Percentiles rank a stretch among this genome's conserved stretches.
Evolutionary conservation across 176 grass and related monocot genomes (phyloP).

Genomic region (Zea luxurians): DNA sequence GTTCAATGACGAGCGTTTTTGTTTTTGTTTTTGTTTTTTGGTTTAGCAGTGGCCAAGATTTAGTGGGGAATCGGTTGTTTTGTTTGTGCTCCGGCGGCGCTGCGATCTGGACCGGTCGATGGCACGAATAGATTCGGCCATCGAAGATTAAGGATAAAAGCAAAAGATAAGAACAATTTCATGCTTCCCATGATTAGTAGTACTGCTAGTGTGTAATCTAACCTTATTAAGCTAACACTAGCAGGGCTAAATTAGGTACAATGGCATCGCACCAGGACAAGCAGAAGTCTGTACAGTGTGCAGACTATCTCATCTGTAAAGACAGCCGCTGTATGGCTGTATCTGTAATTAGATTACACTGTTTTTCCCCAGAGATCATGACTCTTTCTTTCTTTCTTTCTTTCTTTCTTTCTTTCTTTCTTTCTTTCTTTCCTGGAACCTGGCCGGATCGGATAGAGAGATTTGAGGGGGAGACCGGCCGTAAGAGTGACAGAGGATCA

Average conservation of each 20-base stretch:
- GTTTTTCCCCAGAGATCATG: not conserved
- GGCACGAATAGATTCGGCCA: too few relatives aligned
- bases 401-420: too few relatives aligned
- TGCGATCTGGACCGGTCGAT: slow-evolving; percentile 31
- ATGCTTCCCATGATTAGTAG: too few relatives aligned
- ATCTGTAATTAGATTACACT: not conserved
- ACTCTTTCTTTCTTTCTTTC: not conserved
- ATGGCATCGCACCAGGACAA: not conserved
- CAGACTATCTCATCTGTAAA: not conserved
- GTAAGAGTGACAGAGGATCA: not conserved
- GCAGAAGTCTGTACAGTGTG: not conserved
- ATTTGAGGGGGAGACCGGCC: not conserved
- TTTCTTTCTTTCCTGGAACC: not conserved
- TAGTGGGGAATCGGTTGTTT: not conserved
- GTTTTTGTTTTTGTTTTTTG: too few relatives aligned
- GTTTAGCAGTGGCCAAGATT: slow-evolving; percentile 5
- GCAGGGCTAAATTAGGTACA: slow-evolving; percentile 1
- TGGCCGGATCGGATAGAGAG: not conserved
- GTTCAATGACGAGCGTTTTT: not conserved
- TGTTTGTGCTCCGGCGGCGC: slow-evolving; percentile 30
- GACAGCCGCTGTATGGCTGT: not conserved
- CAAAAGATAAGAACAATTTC: too few relatives aligned
- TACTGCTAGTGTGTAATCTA: not conserved
- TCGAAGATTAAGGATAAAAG: too few relatives aligned
- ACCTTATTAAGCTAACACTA: slow-evolving; percentile 20